Evolutionary conservation across 805 yeast genomes (phyloP).

Genomic region (Lipomyces japonicus): DNA sequence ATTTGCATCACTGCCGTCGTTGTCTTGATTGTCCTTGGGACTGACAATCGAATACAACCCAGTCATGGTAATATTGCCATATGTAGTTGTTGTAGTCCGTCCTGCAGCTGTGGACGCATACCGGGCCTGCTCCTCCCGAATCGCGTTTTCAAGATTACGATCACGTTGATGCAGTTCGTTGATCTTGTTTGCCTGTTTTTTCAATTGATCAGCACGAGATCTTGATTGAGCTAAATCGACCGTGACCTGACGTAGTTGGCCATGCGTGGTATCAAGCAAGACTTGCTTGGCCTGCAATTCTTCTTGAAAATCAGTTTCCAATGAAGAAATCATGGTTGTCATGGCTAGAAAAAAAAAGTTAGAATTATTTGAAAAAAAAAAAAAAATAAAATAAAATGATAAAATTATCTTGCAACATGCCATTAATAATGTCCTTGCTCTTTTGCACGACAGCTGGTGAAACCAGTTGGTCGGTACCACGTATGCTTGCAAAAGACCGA

Average conservation of each 20-base stretch:
- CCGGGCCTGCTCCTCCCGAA: slow-evolving; percentile 56
- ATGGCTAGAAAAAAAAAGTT: slow-evolving; percentile 38
- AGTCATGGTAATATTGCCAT: slow-evolving; percentile 21
- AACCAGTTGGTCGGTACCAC: slow-evolving; percentile 11
- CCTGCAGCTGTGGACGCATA: slow-evolving; percentile 37
- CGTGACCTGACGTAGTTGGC: slow-evolving; percentile 56
- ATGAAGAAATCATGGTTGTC: slow-evolving; percentile 47
- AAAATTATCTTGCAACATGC: slow-evolving; percentile 4
- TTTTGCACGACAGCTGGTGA: slow-evolving; percentile 29
- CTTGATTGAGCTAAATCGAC: slow-evolving; percentile 48
- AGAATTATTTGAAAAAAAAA: too few species aligned
- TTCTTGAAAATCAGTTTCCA: slow-evolving; percentile 56
- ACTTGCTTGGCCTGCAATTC: slow-evolving; percentile 55
- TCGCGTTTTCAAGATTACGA: slow-evolving; percentile 58
- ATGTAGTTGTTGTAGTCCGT: slow-evolving; percentile 33
- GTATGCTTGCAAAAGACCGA: too few species aligned
- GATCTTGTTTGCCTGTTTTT: slow-evolving; percentile 43
- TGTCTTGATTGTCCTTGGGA: slow-evolving; percentile 5
- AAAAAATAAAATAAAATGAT: background rate
- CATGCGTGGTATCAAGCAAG: slow-evolving; percentile 51
- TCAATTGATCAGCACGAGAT: slow-evolving; percentile 52
- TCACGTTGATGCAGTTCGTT: slow-evolving; percentile 54
- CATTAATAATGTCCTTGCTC: slow-evolving; percentile 45
- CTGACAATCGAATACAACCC: background rate
- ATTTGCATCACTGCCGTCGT: slow-evolving; percentile 6